Conservation (phyloP, 306 rosid genomes). For the Dalbergia cultrata region DNA sequence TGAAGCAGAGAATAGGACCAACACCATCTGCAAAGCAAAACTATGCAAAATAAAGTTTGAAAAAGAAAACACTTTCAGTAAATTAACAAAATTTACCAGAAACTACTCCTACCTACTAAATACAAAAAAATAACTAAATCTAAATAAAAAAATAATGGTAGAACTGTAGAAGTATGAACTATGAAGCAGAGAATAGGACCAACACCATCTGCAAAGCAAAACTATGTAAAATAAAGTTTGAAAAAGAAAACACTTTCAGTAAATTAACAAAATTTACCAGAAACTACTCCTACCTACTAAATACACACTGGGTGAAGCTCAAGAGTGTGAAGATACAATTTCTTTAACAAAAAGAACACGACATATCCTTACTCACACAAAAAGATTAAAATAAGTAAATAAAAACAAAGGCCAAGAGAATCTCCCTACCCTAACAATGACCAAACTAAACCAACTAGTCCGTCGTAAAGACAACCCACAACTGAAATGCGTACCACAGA, state of each 20-base stretch:
- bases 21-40: slow-evolving; percentile 1
- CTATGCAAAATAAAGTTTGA: neutral
- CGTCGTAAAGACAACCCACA: too few species aligned
- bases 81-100: neutral
- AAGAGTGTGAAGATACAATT: neutral
- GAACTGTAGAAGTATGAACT: neutral
- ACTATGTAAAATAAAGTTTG: neutral
- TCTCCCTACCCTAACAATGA: slow-evolving; percentile 35
- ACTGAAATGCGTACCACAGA: too few species aligned
- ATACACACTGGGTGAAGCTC: neutral
- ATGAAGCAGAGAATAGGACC: neutral
- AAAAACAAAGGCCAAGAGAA: slow-evolving; percentile 28
- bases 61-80: neutral
- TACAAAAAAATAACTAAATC: too few species aligned
- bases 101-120: slow-evolving; percentile 18
- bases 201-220: slow-evolving; percentile 4
- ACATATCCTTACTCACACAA: neutral
- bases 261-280: neutral
- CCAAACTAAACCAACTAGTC: too few species aligned
- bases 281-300: slow-evolving; percentile 18
- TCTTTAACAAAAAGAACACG: neutral
- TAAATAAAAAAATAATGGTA: neutral
- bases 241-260: neutral
- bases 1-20: slow-evolving; percentile 1
- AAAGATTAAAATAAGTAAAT: too few species aligned